These are phyloP conservation scores for Enterospora canceri DNA, from an alignment of 371 early-diverging fungal species.

Conservation along the genomic window DNA sequence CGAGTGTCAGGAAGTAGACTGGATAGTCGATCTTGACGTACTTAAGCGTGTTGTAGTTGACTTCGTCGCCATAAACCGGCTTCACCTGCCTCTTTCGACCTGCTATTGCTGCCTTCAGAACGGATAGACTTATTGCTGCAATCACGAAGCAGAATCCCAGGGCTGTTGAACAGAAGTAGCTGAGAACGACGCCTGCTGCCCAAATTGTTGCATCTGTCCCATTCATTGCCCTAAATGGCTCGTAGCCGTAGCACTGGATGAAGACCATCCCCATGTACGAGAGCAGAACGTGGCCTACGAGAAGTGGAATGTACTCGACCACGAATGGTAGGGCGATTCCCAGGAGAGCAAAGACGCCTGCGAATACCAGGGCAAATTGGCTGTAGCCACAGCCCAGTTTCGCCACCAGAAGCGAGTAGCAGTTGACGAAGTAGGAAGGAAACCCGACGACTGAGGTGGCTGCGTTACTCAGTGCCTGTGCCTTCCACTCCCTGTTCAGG, in stretches of 20 bases:
- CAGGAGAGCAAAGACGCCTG: neutral
- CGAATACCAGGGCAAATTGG: conserved; percentile 5
- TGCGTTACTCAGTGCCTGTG: conserved; percentile 18
- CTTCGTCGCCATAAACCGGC: neutral
- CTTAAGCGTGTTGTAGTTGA: neutral
- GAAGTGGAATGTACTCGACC: conserved; percentile 13
- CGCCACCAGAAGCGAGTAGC: conserved; percentile 25
- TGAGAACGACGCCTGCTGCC: conserved; percentile 4
- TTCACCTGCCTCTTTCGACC: neutral
- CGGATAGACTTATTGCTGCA: neutral
- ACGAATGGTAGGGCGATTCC: neutral
- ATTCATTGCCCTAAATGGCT: neutral
- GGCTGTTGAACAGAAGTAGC: neutral
- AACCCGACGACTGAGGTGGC: conserved; percentile 22
- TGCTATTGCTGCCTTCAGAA: neutral
- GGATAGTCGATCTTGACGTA: conserved; percentile 8
- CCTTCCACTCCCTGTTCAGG: conserved; percentile 19
- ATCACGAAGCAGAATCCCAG: conserved; percentile 17
- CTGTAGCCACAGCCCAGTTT: conserved; percentile 23
- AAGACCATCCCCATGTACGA: conserved; percentile 22
- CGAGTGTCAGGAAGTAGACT: conserved; percentile 12
- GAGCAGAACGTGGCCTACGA: conserved; percentile 20
- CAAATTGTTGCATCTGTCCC: conserved; percentile 12
- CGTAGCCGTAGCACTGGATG: conserved; percentile 11
- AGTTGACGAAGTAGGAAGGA: conserved; percentile 36